Percentiles rank a stretch among this genome's conserved stretches.
Evolutionary conservation across 306 rosid species (phyloP).

Genomic region (apple (Malus domestica)): DNA sequence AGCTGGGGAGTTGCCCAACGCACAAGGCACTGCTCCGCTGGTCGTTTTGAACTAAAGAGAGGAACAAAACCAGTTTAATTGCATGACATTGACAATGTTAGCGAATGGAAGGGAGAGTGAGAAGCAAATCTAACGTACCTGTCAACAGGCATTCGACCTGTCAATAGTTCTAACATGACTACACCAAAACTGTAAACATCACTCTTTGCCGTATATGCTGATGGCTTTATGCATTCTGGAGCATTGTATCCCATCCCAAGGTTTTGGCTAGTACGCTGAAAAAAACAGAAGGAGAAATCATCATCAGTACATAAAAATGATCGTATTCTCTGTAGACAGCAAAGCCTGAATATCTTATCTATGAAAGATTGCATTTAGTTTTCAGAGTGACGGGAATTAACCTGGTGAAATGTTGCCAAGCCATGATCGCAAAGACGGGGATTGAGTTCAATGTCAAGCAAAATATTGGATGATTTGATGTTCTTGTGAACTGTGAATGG

Average conservation of each 20-base stretch:
- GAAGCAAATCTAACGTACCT: conserved; percentile 33
- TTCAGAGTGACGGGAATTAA: background rate
- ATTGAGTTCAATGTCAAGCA: conserved; percentile 69
- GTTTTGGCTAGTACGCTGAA: conserved; percentile 59
- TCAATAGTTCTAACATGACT: conserved; percentile 80
- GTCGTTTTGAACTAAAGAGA: conserved; percentile 46
- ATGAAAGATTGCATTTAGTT: background rate
- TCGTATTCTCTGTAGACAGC: background rate
- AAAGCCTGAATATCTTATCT: background rate
- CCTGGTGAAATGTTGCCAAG: conserved; percentile 77
- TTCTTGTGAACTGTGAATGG: conserved; percentile 76
- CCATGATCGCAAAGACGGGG: conserved; percentile 80
- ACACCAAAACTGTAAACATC: conserved; percentile 86
- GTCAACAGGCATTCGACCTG: conserved; percentile 81
- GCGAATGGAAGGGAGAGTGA: background rate
- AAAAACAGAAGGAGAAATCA: background rate
- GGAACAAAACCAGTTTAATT: background rate
- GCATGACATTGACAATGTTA: background rate
- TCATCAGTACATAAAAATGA: background rate
- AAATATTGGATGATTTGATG: conserved; percentile 76
- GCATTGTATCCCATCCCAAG: conserved; percentile 79
- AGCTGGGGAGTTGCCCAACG: conserved; percentile 85
- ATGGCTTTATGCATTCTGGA: conserved; percentile 71
- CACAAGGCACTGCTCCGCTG: conserved; percentile 59
- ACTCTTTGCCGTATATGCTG: conserved; percentile 60